Percentiles rank a stretch among this genome's conserved stretches.
Conservation (phyloP, 2,329 filamentous ascomycete species). For the Phaeosphaeriaceae sp. region DNA sequence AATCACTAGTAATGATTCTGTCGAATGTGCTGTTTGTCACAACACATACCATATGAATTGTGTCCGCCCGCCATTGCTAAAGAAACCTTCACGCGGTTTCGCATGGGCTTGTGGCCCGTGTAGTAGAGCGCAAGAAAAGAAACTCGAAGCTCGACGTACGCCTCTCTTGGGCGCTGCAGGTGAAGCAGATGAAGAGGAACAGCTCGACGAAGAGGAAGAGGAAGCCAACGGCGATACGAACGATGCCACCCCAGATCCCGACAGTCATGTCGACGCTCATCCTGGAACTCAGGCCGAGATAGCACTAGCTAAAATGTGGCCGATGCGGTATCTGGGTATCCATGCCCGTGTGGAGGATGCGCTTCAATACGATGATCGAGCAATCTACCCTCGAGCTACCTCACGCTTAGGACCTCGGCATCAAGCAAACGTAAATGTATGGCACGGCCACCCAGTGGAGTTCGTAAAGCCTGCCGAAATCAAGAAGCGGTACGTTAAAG, state of each 20-base stretch:
- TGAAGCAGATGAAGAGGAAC: constrained; percentile 66
- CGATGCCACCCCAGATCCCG: constrained; percentile 55
- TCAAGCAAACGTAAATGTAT: constrained; percentile 83
- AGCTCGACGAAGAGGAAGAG: constrained; percentile 74
- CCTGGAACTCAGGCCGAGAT: constrained; percentile 83
- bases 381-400: constrained; percentile 91
- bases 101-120: constrained; percentile 97
- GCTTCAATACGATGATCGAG: constrained; percentile 91
- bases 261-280: constrained; percentile 63
- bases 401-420: constrained; percentile 90
- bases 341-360: constrained; percentile 96
- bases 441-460: constrained; percentile 87
- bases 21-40: constrained; percentile 93
- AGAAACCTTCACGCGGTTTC: constrained; percentile 96
- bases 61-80: constrained; percentile 86
- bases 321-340: constrained; percentile 92
- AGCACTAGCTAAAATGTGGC: constrained; percentile 93
- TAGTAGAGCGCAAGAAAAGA: constrained; percentile 92
- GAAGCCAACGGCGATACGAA: constrained; percentile 68
- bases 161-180: constrained; percentile 67
- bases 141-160: constrained; percentile 86
- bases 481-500: constrained; percentile 75
- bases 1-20: constrained; percentile 79
- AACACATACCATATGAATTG: constrained; percentile 99
- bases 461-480: constrained; percentile 87